Base-by-base conservation (phyloP, 2,329 filamentous ascomycete species). In the Akanthomyces lecanii region DNA sequence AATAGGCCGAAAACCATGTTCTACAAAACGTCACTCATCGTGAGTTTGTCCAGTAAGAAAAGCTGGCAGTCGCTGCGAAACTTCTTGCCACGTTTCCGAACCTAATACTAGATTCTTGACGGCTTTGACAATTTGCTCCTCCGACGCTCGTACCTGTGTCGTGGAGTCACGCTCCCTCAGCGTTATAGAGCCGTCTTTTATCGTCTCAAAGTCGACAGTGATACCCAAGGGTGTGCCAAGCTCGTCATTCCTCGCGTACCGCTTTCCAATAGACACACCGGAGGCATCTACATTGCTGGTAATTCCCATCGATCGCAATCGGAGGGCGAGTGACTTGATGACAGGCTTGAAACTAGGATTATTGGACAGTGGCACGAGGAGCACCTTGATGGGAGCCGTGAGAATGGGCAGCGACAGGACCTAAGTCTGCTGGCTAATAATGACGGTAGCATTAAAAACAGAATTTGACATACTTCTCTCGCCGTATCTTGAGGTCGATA, bases 141-240 rank as follows among this genome's bases (percentile, higher is more conserved):
- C 83, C 64, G 84, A 85, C 6, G 89, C 89, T 63, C 92, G 87
- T 58, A 96, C 91, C 78, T 96, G 92, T 74, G 88, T 88, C 62
- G 89, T 96, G 33, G 87, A 87, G 77, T 97, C 92, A 65, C 91
- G 86, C 73, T 96, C 92, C 70, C 92, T 82, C 65, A 96, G 83
- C 2, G 92, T 96, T 71, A 93, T 85, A 4, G 88, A 89, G 72
- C 85, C 85, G 74, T 96, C 91, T 76, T 93, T 85, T 68, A 96
- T 79, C 45, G 90, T 93, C 79, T 96, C 89, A 83, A 96, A 96
- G 77, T 97, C 92, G 63, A 96, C 84, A 0, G 92, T 96, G 73
- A 97, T 86, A 72, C 90, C 92, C 67, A 96, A 87, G 3, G 92
- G 90, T 28, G 92, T 96, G 70, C 92, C 92, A 61, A 96, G 83